Conservation (phyloP, 208 protist species). For the Tritrichomonas foetus region DNA sequence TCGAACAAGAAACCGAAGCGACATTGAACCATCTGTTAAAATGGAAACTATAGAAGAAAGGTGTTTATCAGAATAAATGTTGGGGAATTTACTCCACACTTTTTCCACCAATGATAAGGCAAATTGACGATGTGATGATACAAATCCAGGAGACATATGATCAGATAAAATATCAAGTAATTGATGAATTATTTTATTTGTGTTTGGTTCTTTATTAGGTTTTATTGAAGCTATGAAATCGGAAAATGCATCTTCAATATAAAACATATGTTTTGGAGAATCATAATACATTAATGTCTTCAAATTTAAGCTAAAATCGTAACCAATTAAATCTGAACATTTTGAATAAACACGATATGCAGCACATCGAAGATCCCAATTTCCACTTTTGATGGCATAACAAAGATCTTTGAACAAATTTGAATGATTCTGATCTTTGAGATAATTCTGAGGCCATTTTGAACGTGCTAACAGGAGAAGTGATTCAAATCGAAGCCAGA, state of each 20-base stretch:
- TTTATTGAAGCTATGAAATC: background rate
- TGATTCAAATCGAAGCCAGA: no score
- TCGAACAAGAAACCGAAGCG: no score
- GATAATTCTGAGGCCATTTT: background rate
- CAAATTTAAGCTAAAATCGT: no score
- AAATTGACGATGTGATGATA: background rate
- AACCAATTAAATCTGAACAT: no score
- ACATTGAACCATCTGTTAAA: background rate
- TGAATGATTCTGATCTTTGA: no score
- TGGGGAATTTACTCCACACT: background rate
- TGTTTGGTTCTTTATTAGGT: background rate
- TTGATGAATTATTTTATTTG: background rate
- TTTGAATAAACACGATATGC: no score
- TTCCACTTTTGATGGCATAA: background rate
- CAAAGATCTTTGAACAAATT: background rate
- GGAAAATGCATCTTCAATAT: background rate
- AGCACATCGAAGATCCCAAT: background rate
- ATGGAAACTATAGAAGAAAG: background rate
- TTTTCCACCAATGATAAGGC: background rate
- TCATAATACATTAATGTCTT: no score
- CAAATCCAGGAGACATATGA: conserved; percentile 4
- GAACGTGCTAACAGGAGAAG: no score
- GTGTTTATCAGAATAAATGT: background rate
- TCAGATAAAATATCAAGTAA: background rate
- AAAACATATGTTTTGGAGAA: no score